Evolutionary conservation across 1,284 basidiomycete genomes (phyloP).

Genomic region (Malassezia yamatoensis): DNA sequence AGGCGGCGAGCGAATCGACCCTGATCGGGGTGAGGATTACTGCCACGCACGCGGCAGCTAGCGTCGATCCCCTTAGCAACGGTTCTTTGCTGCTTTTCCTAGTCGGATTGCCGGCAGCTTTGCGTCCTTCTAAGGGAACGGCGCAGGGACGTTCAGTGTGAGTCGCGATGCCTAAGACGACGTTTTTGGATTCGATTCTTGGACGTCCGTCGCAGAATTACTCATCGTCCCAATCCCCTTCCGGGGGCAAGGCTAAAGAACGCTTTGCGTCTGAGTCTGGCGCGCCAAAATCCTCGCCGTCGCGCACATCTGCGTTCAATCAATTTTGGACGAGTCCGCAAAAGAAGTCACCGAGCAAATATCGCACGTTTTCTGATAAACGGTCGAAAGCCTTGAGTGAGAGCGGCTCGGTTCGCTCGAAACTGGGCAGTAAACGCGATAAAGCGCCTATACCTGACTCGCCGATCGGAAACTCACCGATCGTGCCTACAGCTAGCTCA

Average conservation of each 20-base stretch:
- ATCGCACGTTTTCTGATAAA: not conserved
- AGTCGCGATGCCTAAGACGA: conserved; percentile 28
- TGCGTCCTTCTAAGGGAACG: conserved; percentile 7
- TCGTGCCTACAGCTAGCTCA: conserved; percentile 6
- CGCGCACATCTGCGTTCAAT: not conserved
- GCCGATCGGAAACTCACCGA: not conserved
- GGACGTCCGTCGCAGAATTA: conserved; percentile 45
- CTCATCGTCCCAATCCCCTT: conserved; percentile 1
- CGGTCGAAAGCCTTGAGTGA: not conserved
- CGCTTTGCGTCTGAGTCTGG: not conserved
- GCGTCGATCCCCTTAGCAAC: conserved; percentile 10
- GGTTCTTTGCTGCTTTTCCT: not conserved
- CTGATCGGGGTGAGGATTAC: not conserved
- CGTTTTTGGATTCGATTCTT: conserved; percentile 42
- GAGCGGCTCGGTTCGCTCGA: not conserved
- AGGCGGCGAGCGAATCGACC: not conserved
- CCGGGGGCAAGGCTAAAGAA: not conserved
- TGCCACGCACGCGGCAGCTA: not conserved
- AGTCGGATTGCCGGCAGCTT: not conserved
- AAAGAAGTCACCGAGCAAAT: not conserved
- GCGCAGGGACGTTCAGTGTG: conserved; percentile 3
- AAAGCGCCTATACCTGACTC: not conserved
- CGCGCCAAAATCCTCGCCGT: not conserved
- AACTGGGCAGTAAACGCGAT: not conserved
- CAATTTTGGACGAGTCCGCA: not conserved